Evolutionary conservation across 257 asterid species (phyloP).

Genomic region (Lycium ferocissimum): DNA sequence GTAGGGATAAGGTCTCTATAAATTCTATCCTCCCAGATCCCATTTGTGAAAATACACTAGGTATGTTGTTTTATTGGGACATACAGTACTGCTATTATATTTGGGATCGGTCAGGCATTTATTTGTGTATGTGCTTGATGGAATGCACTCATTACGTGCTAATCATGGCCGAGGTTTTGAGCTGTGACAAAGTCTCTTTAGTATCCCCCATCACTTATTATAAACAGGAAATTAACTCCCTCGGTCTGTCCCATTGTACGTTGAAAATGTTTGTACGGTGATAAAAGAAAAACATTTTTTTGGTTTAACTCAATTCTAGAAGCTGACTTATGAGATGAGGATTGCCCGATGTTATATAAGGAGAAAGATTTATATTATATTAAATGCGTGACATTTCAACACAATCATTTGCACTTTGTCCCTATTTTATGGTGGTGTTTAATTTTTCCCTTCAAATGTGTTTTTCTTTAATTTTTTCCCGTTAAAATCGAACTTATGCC

Average conservation of each 20-base stretch:
- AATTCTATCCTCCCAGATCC: no score
- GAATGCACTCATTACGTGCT: not conserved
- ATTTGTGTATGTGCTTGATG: not conserved
- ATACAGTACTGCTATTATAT: not conserved
- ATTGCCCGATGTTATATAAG: not conserved
- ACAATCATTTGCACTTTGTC: no score
- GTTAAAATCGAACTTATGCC: no score
- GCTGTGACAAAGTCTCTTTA: not conserved
- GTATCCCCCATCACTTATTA: not conserved
- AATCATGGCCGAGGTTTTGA: not conserved
- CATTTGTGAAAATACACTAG: no score
- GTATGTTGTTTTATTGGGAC: no score
- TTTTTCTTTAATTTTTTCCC: no score
- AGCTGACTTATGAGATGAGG: rapidly evolving
- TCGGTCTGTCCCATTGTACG: not conserved
- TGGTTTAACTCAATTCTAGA: not conserved
- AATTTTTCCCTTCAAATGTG: no score
- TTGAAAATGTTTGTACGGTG: not conserved
- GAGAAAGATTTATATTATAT: no score
- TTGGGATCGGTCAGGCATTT: not conserved
- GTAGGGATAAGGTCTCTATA: no score
- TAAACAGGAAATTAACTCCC: not conserved
- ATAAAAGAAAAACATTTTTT: not conserved
- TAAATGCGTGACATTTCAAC: no score
- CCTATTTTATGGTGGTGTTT: no score